These are phyloP conservation scores for Vigna unguiculata DNA, from an alignment of 306 rosid genomes.

Conservation along the genomic window DNA sequence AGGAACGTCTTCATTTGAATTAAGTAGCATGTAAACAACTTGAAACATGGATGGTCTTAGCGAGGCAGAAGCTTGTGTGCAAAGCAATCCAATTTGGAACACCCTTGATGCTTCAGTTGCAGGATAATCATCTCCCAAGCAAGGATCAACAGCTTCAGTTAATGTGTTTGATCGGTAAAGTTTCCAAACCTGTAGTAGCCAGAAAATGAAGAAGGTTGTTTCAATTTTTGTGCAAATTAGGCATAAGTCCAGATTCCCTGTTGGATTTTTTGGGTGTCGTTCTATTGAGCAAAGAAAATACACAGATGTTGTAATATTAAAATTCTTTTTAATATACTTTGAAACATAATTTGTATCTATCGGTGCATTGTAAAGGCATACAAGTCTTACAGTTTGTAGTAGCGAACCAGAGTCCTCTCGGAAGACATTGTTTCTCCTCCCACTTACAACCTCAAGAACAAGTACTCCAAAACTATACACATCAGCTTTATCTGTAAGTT, in stretches of 20 bases:
- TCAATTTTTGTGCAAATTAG: slow-evolving; percentile 1
- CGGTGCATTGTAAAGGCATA: no score
- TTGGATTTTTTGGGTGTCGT: no score
- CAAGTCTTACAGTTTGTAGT: slow-evolving; percentile 67
- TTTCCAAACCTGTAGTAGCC: slow-evolving; percentile 68
- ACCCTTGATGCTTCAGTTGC: slow-evolving; percentile 56
- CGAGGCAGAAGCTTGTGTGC: slow-evolving; percentile 82
- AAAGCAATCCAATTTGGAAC: slow-evolving; percentile 75
- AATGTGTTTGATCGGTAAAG: slow-evolving; percentile 56
- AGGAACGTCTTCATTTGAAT: slow-evolving; percentile 53
- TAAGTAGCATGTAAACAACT: slow-evolving; percentile 63
- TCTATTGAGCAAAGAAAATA: no score
- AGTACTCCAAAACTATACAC: slow-evolving; percentile 84
- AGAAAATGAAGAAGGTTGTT: slow-evolving; percentile 8
- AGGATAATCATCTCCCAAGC: slow-evolving; percentile 60
- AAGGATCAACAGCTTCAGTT: slow-evolving; percentile 63
- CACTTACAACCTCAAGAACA: slow-evolving; percentile 79
- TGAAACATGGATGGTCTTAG: slow-evolving; percentile 74
- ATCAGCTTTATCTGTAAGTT: slow-evolving; percentile 88
- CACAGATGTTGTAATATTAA: no score
- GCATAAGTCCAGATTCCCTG: no score
- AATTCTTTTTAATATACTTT: no score
- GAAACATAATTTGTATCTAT: no score
- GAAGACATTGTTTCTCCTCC: slow-evolving; percentile 73
- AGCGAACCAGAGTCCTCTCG: slow-evolving; percentile 67